Conservation (phyloP, 306 rosid genomes). For the Fragaria vesca region DNA sequence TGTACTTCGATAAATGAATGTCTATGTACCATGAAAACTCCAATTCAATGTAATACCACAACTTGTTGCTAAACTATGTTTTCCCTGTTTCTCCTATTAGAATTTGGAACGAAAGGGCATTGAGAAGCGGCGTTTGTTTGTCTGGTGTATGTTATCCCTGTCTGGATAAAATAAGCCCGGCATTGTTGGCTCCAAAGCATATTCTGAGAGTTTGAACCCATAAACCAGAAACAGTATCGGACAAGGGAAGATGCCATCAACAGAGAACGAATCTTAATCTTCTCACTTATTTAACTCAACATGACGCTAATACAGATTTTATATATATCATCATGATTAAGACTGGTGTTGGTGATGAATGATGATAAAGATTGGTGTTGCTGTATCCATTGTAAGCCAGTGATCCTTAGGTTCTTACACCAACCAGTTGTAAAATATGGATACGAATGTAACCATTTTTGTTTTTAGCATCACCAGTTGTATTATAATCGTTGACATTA, state of each 20-base stretch:
- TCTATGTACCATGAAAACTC: conserved; percentile 5
- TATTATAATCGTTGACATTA: neutral
- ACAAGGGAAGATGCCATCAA: conserved; percentile 8
- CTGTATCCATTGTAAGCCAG: neutral
- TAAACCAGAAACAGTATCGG: neutral
- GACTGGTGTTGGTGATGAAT: neutral
- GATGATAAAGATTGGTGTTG: neutral
- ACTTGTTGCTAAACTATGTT: neutral
- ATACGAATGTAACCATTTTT: neutral
- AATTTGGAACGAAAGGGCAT: neutral
- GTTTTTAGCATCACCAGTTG: neutral
- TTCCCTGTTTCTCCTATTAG: neutral
- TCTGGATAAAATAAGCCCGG: neutral
- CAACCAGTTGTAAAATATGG: neutral
- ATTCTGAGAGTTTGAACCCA: neutral
- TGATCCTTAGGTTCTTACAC: neutral
- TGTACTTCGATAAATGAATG: neutral
- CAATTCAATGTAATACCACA: neutral
- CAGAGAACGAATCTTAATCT: neutral
- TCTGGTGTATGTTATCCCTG: neutral
- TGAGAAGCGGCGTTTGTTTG: neutral
- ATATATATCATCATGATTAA: neutral
- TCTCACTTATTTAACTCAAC: neutral
- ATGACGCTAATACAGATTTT: neutral
- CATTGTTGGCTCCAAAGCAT: neutral